phyloP scores from a whole-genome alignment of 805 yeast species.

The Cyberlindnera americana region DNA sequence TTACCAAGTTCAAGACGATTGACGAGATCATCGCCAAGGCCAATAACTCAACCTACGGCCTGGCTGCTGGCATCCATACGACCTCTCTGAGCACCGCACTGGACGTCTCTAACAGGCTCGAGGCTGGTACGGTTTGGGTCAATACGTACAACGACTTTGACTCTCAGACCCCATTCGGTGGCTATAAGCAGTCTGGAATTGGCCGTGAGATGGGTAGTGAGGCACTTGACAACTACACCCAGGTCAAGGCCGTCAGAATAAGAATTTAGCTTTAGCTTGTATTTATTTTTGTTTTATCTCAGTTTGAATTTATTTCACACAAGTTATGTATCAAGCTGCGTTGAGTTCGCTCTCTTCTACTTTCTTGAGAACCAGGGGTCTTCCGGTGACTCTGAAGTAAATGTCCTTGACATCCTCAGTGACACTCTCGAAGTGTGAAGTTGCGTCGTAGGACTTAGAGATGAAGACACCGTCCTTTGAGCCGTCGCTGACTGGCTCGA shows the following conservation, averaged over 20 bases:
- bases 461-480: constrained; percentile 71
- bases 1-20: constrained; percentile 64
- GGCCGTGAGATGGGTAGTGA: constrained; percentile 92
- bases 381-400: constrained; percentile 87
- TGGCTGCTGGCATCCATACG: constrained; percentile 88
- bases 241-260: constrained; percentile 75
- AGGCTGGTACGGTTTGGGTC: constrained; percentile 82
- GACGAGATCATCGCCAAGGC: constrained; percentile 75
- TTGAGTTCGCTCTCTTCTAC: constrained; percentile 28
- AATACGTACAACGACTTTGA: constrained; percentile 86
- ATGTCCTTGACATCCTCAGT: constrained; percentile 96
- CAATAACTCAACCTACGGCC: constrained; percentile 75
- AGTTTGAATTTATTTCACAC: no score
- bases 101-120: constrained; percentile 60
- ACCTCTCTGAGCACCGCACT: constrained; percentile 61
- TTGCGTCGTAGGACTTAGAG: constrained; percentile 88
- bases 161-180: constrained; percentile 87
- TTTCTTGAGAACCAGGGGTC: constrained; percentile 57
- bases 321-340: constrained; percentile 16
- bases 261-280: constrained; percentile 10
- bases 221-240: constrained; percentile 79
- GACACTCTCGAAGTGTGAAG: constrained; percentile 92
- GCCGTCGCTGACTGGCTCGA: constrained; percentile 86
- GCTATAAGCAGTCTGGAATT: constrained; percentile 80
- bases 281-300: neutral